Base-by-base conservation (phyloP, 225 moss, liverwort and hornwort genomes). In the Antitrichia curtipendula region DNA sequence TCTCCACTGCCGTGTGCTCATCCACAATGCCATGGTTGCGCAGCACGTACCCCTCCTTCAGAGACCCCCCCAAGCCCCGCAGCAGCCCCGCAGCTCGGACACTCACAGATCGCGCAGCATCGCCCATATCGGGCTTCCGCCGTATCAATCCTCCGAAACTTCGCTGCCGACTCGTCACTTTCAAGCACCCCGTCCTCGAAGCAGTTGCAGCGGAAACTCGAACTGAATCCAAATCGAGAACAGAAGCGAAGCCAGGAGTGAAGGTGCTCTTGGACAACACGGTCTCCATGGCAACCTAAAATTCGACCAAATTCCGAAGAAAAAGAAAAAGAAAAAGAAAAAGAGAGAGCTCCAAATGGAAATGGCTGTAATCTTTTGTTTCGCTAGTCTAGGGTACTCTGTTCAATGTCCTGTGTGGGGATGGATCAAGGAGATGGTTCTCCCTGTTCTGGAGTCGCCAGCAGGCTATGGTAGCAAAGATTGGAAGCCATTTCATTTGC, bases 31-130 rank as follows among this genome's bases (percentile, higher is more conserved):
- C 90, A 73, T 91, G 93, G 65, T 91, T 82, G 38, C 53, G 86
- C 78, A 91, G 66, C 77, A 88, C 88, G 71, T 93, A 93, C 4
- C 93, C 93, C 74, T 88, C 84, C 85, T 90, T 85, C 50, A 93
- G 60, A 15, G 88, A 60, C 2, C 31, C 88, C 29, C 93, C 93
- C 88, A 93, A 74, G 27, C 93, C 93, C 18, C 7, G 60, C 75
- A 88, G 31, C 80, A 12, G 43, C 52, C 40, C 53, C 41, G 41
- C 63, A 24, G 87, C 92, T 73, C 76, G 61, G 5, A 84, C 86
- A 54, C 12, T 38, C 60, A 90, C 90, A 52, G 50, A 74, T 60
- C 87, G 75, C 61, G 83, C 54, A 58, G 74, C 47, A 36, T 12
- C 22, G 7, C 57, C 40, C 72, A 57, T 29, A 10, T 31, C 18